Evolutionary conservation across 164 flowering plant species (phyloP).

Genomic region (Vitis labrusca): DNA sequence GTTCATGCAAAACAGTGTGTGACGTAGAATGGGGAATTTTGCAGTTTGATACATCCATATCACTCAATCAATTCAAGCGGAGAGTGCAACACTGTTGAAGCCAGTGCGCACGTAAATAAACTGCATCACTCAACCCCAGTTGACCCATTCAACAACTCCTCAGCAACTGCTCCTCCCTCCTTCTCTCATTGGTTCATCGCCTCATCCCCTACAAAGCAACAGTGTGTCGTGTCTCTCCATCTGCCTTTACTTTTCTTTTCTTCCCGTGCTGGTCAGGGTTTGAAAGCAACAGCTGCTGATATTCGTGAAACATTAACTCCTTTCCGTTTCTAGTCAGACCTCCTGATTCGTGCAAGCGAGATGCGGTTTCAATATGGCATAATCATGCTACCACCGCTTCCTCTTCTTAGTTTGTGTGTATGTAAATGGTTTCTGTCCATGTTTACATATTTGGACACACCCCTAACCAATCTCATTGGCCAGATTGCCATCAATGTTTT

Average conservation of each 20-base stretch:
- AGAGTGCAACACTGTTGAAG: slow-evolving; percentile 23
- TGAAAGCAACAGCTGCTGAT: not conserved
- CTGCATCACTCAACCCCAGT: slow-evolving; percentile 40
- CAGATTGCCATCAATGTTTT: no score
- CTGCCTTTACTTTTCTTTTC: no score
- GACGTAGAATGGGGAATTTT: slow-evolving; percentile 14
- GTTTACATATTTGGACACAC: no score
- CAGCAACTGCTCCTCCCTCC: not conserved
- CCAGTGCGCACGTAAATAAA: slow-evolving; percentile 34
- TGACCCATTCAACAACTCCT: slow-evolving; percentile 4
- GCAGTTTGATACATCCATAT: slow-evolving; percentile 25
- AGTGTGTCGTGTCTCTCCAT: no score
- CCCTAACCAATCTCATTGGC: no score
- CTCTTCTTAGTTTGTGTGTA: no score
- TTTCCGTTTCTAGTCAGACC: slow-evolving; percentile 22
- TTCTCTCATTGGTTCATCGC: not conserved
- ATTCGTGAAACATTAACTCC: slow-evolving; percentile 6
- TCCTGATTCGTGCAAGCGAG: slow-evolving; percentile 21
- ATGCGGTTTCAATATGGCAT: not conserved
- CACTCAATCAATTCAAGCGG: slow-evolving; percentile 34
- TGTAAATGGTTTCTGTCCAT: no score
- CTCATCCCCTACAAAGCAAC: no score
- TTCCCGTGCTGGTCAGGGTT: not conserved
- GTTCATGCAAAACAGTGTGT: slow-evolving; percentile 27
- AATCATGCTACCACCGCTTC: not conserved